Base-by-base conservation (phyloP, 257 asterid species). In the Prunella vulgaris region DNA sequence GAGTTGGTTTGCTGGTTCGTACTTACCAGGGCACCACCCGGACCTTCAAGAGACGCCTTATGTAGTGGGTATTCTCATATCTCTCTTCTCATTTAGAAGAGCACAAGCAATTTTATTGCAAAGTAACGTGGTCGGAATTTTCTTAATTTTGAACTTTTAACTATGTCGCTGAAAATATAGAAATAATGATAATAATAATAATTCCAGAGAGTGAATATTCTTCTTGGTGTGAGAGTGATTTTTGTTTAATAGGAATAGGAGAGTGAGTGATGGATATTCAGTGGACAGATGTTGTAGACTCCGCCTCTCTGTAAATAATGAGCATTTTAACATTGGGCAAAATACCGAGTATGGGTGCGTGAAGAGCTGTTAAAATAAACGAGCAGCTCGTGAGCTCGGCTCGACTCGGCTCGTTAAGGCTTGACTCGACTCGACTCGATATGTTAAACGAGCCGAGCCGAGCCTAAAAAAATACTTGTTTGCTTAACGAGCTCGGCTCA, bases 11-110 rank as follows among this genome's bases (percentile, higher is more conserved):
- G 70, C 80, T 88, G 53, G 86, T 81, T 33, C 92, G 95, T 7
- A 78, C 87, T 7, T 88, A 84, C 82, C 85, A 84, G 46, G 68
- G 82, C 68, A 81, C 95, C 37, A 73, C 89, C 8, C 71, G 88
- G 21, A 81, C 83, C 82, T 81, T 90, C 59, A 86, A 86, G 81
- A 87, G 95, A 63, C 86, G 92, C 28, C 84, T 85, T 54, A n/a
- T 84, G 51, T 90, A 80, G 72, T 49, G 17, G 56, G 28, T 60
- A 38, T 38, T 24, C 32, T 15, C 27, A 3, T 35, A 17, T 9
- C 24, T 59, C 18, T 35, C 21, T 22, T 52, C 38, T 57, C 46
- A 40, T 66, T 27, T 15, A 65, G 42, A 21, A 37, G 32, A 2
- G 21, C 12, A 56, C 40, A 77, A 74, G 57, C 48, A 68, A 59